Base-by-base conservation (phyloP, 805 yeast genomes). In the Yarrowia sp. region DNA sequence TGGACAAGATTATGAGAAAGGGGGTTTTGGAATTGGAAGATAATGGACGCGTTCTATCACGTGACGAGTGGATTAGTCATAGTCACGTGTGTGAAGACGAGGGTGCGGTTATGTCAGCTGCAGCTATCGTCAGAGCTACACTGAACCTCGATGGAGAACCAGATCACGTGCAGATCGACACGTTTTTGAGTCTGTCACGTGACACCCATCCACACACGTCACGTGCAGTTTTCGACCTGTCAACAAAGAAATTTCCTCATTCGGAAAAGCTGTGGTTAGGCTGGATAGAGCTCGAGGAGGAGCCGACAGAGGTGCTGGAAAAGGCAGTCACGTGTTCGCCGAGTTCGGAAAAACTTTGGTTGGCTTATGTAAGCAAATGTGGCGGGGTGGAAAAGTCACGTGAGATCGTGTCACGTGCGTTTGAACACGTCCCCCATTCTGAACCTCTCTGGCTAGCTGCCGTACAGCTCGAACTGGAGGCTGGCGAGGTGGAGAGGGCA, bases 381-480 rank as follows among this genome's bases (percentile, higher is more conserved):
- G 71, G 77, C 1, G 84, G 88, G 68, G 69, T 81, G 1, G 75
- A 72, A 0, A 81, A 77, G 3, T 88, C 96, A 0, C 76, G 86
- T 62, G 69, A 71, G 0, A 82, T 89, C 4, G 75, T 92, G 6
- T 71, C 76, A 2, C 75, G 78, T 13, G 88, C 88, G 0, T 72
- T 82, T 47, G 71, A 76, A 4, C 64, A 69, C 2, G 74, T 82
- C 8, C 83, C 87, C 1, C 68, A 74, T 0, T 79, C 77, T 66
- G 86, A 84, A 66, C 83, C 81, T 28, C 72, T 90, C 9, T 87
- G 91, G 90, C 76, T 87, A 58, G 93, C 93, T 0, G 80, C 86
- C n/a, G 78, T 88, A 28, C 87, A 89, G 68, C 74, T 91, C 38
- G 89, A 89, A 65, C 75, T 77, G 15, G 79, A 79, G 22, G 74